These are phyloP conservation scores for Articulospora tetracladia DNA, from an alignment of 495 filamentous ascomycete genomes.

Conservation along the genomic window DNA sequence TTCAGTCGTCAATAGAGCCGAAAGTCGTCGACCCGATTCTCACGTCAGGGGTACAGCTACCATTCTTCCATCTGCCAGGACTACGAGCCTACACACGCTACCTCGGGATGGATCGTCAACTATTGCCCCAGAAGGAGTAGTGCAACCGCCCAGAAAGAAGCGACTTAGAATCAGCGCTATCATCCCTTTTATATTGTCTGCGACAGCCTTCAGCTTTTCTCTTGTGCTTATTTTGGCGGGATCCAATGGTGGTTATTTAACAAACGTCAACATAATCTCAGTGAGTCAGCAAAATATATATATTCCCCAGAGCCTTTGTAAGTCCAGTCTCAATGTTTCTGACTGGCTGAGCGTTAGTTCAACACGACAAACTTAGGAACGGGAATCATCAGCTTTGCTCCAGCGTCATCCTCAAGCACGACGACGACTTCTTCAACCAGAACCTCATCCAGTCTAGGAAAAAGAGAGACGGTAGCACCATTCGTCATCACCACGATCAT, in stretches of 20 bases:
- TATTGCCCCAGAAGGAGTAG: neutral
- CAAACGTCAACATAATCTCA: neutral
- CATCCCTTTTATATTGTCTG: neutral
- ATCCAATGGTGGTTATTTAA: neutral
- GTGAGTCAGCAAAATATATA: neutral
- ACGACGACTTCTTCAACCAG: neutral
- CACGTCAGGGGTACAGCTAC: too few species aligned
- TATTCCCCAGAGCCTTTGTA: neutral
- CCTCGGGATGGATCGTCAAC: too few species aligned
- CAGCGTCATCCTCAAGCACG: neutral
- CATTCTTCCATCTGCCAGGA: too few species aligned
- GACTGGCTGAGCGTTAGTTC: neutral
- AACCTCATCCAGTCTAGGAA: neutral
- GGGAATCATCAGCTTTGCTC: neutral
- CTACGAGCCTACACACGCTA: too few species aligned
- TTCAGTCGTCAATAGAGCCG: too few species aligned
- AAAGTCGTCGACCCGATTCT: too few species aligned
- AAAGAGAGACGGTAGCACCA: neutral
- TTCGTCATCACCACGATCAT: neutral
- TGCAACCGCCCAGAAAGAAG: neutral
- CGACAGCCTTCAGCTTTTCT: neutral
- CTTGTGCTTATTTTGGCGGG: neutral
- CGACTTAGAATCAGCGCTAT: neutral
- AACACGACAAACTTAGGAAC: neutral
- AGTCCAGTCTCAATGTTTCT: neutral